Evolutionary conservation across 2,329 filamentous ascomycete species (phyloP).

Genomic region (Stenocarpella maydis): DNA sequence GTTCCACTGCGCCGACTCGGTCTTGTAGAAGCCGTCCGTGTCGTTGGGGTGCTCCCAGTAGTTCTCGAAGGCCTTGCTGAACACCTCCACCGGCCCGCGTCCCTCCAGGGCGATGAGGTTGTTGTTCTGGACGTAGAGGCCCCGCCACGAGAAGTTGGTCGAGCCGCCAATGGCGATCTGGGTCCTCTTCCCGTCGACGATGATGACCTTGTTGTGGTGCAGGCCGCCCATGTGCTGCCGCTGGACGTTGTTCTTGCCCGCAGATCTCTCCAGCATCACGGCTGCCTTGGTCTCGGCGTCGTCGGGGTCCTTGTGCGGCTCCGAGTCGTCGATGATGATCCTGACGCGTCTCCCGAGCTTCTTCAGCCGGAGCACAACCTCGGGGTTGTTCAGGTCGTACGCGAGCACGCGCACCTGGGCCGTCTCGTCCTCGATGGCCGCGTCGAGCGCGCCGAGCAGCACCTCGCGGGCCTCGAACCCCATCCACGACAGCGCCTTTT

Average conservation of each 20-base stretch:
- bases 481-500: slow-evolving; percentile 39
- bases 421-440: slow-evolving; percentile 37
- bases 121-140: slow-evolving; percentile 38
- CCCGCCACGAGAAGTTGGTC: slow-evolving; percentile 38
- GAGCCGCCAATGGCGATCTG: slow-evolving; percentile 38
- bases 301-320: slow-evolving; percentile 28
- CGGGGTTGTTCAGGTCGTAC: slow-evolving; percentile 39
- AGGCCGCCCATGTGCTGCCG: slow-evolving; percentile 39
- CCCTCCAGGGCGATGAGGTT: slow-evolving; percentile 37
- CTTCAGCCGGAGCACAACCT: slow-evolving; percentile 37
- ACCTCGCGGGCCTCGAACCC: slow-evolving; percentile 38
- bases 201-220: slow-evolving; percentile 38
- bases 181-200: slow-evolving; percentile 36
- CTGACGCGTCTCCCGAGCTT: slow-evolving; percentile 36
- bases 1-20: slow-evolving; percentile 35
- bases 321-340: slow-evolving; percentile 39
- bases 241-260: slow-evolving; percentile 36
- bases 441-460: slow-evolving; percentile 35
- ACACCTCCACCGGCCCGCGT: slow-evolving; percentile 34
- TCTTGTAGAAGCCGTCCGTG: slow-evolving; percentile 36
- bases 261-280: slow-evolving; percentile 34
- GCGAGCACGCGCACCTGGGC: slow-evolving; percentile 38
- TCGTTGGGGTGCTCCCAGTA: slow-evolving; percentile 37
- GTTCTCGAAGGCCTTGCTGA: slow-evolving; percentile 36
- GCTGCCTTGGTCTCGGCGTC: slow-evolving; percentile 37